Evolutionary conservation across 441 rosid genomes (phyloP).

Genomic region (Populus hybrid): DNA sequence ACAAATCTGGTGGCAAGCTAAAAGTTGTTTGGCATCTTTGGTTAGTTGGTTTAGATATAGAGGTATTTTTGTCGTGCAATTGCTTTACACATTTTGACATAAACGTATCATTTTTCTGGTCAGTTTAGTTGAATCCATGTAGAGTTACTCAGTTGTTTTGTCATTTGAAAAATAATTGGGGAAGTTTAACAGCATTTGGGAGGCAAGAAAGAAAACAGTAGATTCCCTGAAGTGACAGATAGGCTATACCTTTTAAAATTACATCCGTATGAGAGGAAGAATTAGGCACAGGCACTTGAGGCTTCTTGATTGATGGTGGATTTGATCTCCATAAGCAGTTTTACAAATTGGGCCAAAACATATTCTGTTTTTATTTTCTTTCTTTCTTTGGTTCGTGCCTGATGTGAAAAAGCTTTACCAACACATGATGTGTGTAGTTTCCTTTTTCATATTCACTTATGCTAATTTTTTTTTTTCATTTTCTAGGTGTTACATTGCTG

Average conservation of each 20-base stretch:
- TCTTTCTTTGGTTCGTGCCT: not conserved
- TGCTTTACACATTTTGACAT: not conserved
- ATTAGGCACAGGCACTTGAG: not conserved
- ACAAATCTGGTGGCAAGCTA: not conserved
- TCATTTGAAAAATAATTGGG: not conserved
- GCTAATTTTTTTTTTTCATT: slow-evolving; percentile 1
- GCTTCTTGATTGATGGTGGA: not conserved
- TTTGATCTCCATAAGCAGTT: not conserved
- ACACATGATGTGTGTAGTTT: not conserved
- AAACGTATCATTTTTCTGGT: not conserved
- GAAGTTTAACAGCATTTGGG: not conserved
- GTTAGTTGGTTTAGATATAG: not conserved
- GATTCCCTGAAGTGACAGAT: not conserved
- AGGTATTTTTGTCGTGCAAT: not conserved
- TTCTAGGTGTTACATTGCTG: slow-evolving; percentile 73
- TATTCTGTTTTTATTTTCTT: not conserved
- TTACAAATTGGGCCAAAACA: not conserved
- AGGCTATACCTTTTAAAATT: not conserved
- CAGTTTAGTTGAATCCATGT: not conserved
- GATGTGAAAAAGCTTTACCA: not conserved
- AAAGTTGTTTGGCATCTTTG: not conserved
- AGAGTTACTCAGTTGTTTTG: not conserved
- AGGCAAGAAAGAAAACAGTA: not conserved
- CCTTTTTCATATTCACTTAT: slow-evolving; percentile 3
- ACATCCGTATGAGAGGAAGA: not conserved